phyloP scores from a whole-genome alignment of 2,329 filamentous ascomycete genomes.

The Paraphoma chrysanthemicola region DNA sequence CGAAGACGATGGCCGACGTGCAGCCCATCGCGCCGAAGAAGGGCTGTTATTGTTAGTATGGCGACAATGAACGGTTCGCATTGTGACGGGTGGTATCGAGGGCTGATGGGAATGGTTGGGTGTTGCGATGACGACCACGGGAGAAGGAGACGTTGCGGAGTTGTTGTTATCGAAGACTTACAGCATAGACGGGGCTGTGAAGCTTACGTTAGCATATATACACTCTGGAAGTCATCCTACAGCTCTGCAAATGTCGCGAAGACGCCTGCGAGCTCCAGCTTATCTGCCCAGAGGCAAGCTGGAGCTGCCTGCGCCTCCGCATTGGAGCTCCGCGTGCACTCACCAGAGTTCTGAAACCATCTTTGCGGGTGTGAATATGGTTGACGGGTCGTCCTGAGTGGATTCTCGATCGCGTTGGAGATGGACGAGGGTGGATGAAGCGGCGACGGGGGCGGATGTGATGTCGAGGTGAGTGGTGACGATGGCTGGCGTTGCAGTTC shows the following conservation, averaged over 20 bases:
- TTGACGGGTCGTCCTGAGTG: constrained; percentile 27
- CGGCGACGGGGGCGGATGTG: constrained; percentile 34
- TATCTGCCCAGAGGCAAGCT: constrained; percentile 44
- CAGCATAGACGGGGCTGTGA: constrained; percentile 93
- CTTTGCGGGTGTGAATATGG: constrained; percentile 51
- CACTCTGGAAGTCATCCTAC: constrained; percentile 4
- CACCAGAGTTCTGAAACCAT: constrained; percentile 87
- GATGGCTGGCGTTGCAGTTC: constrained; percentile 42
- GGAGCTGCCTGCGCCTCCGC: constrained; percentile 42
- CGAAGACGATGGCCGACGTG: constrained; percentile 94
- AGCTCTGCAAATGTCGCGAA: constrained; percentile 14
- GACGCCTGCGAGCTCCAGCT: constrained; percentile 39
- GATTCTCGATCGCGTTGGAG: constrained; percentile 34
- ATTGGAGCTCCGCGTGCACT: constrained; percentile 54
- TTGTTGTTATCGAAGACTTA: constrained; percentile 66
- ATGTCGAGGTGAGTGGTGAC: constrained; percentile 43
- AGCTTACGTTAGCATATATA: constrained; percentile 34
- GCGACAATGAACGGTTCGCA: neutral
- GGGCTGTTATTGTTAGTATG: constrained; percentile 60
- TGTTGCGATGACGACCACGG: constrained; percentile 25
- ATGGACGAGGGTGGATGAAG: constrained; percentile 38
- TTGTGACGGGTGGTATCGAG: neutral
- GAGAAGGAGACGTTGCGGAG: constrained; percentile 30
- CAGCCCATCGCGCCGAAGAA: constrained; percentile 99
- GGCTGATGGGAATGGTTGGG: constrained; percentile 15